Evolutionary conservation across 1,139 yeast species (phyloP), one percentile per base, ranked within the genome.

Genomic region (Geotrichum aggregatum): DNA sequence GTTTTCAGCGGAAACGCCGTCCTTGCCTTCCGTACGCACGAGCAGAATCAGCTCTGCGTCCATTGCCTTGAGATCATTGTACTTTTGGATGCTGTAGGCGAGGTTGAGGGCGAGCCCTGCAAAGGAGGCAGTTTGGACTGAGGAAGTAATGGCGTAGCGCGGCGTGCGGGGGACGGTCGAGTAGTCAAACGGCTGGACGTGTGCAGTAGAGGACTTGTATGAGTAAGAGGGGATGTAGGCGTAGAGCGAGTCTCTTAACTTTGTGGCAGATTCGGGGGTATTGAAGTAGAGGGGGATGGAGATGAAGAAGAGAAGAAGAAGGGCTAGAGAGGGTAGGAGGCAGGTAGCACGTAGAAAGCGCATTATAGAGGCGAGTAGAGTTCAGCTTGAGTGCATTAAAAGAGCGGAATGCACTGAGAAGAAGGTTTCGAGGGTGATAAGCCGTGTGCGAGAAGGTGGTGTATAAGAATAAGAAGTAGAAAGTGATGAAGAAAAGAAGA

Each of bases 21-120:
- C 63, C 26, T 54, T 55, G 4, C 63, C 64, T 18, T 61, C 58
- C 1, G 59, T 58, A 16, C 63, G 57, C 24, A 61, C 63, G n/a
- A 61, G 54, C 41, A 61, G 45, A 35, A 61, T 56, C 47, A 61
- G 53, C 28, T 61, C 64, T 1, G 60, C 62, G 44, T 60, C 64
- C 28, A 59, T 43, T 14, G 58, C 61, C n/a, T 55, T 55, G 24
- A 60, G 49, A 40, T 61, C 64, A 50, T 62, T 61, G 54, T 58
- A 54, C 42, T 60, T 58, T 31, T 52, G 59, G 24, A 61, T 52
- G 8, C 61, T 54, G 50, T 61, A 61, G 22, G 57, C 63, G 36
- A 61, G 53, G 52, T 57, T 56, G 54, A 61, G 56, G 16, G 61
- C 63, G 31, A 58, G 50, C 26, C 56, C 58, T 13, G 63, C 41